Evolutionary conservation across 1,284 basidiomycete species (phyloP).

Genomic region (Violaceomyces palustris): DNA sequence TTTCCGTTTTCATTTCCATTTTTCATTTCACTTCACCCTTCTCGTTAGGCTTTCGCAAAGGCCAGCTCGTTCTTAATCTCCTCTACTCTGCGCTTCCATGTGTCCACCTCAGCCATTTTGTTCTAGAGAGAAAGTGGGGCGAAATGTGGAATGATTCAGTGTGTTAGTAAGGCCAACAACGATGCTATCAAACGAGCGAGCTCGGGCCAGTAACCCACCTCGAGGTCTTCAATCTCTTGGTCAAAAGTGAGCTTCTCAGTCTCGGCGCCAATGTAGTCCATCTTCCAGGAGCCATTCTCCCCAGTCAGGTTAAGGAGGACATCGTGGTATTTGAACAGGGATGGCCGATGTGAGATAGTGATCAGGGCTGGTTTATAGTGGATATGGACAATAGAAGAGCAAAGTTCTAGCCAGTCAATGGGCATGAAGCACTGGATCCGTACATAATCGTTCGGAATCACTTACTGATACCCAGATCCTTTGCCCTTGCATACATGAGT

Average conservation of each 20-base stretch:
- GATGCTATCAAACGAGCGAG: neutral
- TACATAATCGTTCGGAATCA: conserved; percentile 1
- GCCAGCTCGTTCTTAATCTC: conserved; percentile 54
- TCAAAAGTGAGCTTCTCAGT: conserved; percentile 67
- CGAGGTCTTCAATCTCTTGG: conserved; percentile 53
- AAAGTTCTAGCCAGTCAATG: neutral
- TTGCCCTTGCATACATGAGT: conserved; percentile 89
- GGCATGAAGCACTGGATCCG: neutral
- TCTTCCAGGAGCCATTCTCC: conserved; percentile 68
- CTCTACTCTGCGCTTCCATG: conserved; percentile 52
- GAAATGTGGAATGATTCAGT: neutral
- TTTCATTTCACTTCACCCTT: neutral
- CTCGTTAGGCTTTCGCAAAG: conserved; percentile 38
- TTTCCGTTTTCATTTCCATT: neutral
- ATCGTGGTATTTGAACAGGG: conserved; percentile 64
- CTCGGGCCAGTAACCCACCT: conserved; percentile 5
- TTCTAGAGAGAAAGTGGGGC: conserved; percentile 1
- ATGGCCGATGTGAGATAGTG: conserved; percentile 65
- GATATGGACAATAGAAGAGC: too few relatives aligned
- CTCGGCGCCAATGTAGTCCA: conserved; percentile 66
- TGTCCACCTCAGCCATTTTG: conserved; percentile 53
- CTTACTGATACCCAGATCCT: conserved; percentile 74
- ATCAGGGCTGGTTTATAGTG: conserved; percentile 67
- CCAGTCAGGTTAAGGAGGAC: conserved; percentile 67
- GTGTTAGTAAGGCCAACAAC: neutral